Evolutionary conservation across 495 filamentous ascomycete species (phyloP).

Genomic region (Daldinia bambusicola): DNA sequence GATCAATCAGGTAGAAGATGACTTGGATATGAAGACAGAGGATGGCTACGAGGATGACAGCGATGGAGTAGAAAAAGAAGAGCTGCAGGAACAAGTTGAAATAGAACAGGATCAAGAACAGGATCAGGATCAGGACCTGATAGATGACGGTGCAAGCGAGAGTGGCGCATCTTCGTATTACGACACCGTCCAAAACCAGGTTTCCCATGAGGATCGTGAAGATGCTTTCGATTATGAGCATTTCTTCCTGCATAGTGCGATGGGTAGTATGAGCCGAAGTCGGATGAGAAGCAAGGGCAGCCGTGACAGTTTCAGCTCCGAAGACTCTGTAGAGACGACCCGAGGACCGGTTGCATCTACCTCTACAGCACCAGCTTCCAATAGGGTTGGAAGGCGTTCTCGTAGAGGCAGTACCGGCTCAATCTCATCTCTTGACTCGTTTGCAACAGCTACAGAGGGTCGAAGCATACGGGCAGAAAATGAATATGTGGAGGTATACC

Average conservation of each 20-base stretch:
- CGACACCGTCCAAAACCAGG: conserved; percentile 61
- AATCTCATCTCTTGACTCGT: conserved; percentile 79
- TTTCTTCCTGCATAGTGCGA: conserved; percentile 90
- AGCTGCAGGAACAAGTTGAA: conserved; percentile 15
- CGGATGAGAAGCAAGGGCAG: conserved; percentile 61
- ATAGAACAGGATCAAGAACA: conserved; percentile 43
- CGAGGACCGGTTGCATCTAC: conserved; percentile 56
- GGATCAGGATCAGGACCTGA: conserved; percentile 44
- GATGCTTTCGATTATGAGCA: conserved; percentile 98
- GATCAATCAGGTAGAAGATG: conserved; percentile 34
- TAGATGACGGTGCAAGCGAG: conserved; percentile 55
- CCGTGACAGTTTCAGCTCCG: conserved; percentile 67
- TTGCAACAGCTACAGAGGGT: conserved; percentile 84
- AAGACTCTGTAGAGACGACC: conserved; percentile 81
- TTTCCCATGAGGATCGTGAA: conserved; percentile 89
- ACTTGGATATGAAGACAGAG: conserved; percentile 53
- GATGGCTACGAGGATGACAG: conserved; percentile 44
- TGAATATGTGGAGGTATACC: conserved; percentile 35
- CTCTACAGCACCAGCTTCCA: conserved; percentile 28
- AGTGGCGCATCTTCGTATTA: conserved; percentile 67
- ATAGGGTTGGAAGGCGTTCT: conserved; percentile 50
- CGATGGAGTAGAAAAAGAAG: conserved; percentile 24
- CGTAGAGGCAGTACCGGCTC: conserved; percentile 73
- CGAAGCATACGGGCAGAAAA: conserved; percentile 45
- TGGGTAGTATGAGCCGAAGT: conserved; percentile 72